A percentile compares a stretch with the other conserved stretches of the same genome.
These are phyloP conservation scores for Auriscalpium microsporum DNA, from an alignment of 768 basidiomycete species.

Conservation along the genomic window DNA sequence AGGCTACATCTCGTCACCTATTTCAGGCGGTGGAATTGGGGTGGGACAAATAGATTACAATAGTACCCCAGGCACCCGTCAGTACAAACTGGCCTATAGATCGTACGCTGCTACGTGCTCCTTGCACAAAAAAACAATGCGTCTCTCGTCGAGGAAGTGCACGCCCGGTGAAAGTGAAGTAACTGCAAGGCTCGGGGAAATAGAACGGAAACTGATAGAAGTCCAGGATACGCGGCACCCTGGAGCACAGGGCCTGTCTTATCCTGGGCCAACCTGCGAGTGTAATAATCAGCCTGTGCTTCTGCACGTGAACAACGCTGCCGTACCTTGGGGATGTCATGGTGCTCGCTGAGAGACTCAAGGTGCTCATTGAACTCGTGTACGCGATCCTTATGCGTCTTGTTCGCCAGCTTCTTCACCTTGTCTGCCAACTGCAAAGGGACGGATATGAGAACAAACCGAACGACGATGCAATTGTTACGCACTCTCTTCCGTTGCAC, in stretches of 20 bases:
- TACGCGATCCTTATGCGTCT: conserved; percentile 92
- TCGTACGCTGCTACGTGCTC: neutral
- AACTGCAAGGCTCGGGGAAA: no score
- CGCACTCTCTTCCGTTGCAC: conserved; percentile 70
- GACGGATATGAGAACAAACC: conserved; percentile 4
- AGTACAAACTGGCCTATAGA: neutral
- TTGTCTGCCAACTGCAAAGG: conserved; percentile 56
- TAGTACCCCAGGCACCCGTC: conserved; percentile 12
- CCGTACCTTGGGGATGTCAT: conserved; percentile 84
- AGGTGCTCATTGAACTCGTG: conserved; percentile 83
- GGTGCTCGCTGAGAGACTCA: conserved; percentile 84
- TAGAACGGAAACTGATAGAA: no score
- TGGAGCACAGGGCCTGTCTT: conserved; percentile 27
- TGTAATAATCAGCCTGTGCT: neutral
- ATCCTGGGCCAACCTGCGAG: conserved; percentile 77
- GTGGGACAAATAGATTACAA: conserved; percentile 25
- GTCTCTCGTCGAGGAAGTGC: no score
- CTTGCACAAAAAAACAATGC: neutral
- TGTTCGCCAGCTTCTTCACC: conserved; percentile 68
- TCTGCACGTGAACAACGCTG: no score
- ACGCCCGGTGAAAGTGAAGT: no score
- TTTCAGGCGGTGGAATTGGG: conserved; percentile 23
- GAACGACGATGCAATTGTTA: neutral
- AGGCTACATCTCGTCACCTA: conserved; percentile 21
- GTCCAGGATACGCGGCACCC: no score